Percentiles rank a stretch among this genome's conserved stretches.
Conservation (phyloP, 306 rosid genomes). For the Fragaria ananassa region DNA sequence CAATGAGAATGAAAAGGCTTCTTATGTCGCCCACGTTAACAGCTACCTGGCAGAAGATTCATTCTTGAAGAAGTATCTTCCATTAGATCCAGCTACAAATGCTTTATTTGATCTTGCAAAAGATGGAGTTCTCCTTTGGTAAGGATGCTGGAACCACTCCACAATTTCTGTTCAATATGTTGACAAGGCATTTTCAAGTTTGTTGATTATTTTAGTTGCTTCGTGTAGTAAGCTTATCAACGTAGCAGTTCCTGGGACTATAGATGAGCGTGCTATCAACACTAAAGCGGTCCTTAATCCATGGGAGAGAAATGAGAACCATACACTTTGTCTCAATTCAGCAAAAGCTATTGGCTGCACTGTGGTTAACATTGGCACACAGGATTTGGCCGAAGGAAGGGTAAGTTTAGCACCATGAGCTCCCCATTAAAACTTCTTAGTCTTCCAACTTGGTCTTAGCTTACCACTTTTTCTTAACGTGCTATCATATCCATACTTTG, state of each 20-base stretch:
- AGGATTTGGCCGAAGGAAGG: slow-evolving; percentile 88
- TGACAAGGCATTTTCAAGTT: slow-evolving; percentile 9
- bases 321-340: slow-evolving; percentile 93
- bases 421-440: slow-evolving; percentile 11
- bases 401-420: slow-evolving; percentile 47
- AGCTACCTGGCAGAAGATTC: slow-evolving; percentile 76
- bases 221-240: slow-evolving; percentile 88
- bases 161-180: slow-evolving; percentile 4
- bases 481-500: slow-evolving; percentile 30
- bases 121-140: slow-evolving; percentile 98
- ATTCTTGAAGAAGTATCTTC: slow-evolving; percentile 77
- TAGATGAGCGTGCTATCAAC: slow-evolving; percentile 97
- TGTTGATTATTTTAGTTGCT: slow-evolving; percentile 36
- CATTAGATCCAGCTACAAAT: slow-evolving; percentile 69
- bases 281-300: slow-evolving; percentile 87
- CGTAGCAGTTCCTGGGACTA: slow-evolving; percentile 97
- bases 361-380: slow-evolving; percentile 96
- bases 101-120: slow-evolving; percentile 86
- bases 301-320: slow-evolving; percentile 99
- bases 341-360: slow-evolving; percentile 99
- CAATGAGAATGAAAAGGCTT: slow-evolving; percentile 90
- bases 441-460: slow-evolving; percentile 1
- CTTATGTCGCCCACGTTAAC: slow-evolving; percentile 91
- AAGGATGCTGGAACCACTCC: slow-evolving; percentile 29
- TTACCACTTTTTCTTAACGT: slow-evolving; percentile 19